phyloP scores from a whole-genome alignment of 257 asterid species.

The Eucommia ulmoides region DNA sequence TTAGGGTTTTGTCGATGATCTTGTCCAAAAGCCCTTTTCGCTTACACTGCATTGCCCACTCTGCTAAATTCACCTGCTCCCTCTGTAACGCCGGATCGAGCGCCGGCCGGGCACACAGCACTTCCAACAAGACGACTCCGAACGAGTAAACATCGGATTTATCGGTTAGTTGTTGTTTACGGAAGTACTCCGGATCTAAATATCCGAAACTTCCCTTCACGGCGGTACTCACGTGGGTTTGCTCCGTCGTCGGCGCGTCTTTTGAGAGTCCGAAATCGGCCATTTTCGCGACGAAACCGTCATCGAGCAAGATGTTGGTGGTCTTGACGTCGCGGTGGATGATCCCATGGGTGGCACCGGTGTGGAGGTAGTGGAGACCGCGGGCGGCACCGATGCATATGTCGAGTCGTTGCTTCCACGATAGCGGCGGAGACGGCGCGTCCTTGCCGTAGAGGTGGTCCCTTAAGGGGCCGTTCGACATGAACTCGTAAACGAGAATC shows the following conservation, averaged over 20 bases:
- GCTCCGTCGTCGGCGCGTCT: constrained; percentile 45
- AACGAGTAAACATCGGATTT: constrained; percentile 90
- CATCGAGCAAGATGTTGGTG: constrained; percentile 75
- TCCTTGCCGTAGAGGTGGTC: constrained; percentile 67
- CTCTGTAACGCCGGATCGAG: constrained; percentile 67
- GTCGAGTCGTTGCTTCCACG: constrained; percentile 82
- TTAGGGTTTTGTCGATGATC: constrained; percentile 64
- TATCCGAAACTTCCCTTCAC: constrained; percentile 97
- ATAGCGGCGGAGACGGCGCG: constrained; percentile 25
- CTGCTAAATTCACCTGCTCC: constrained; percentile 91
- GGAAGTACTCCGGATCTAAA: constrained; percentile 79
- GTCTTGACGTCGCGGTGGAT: constrained; percentile 88
- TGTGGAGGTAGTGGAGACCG: constrained; percentile 83
- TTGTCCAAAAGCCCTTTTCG: constrained; percentile 65
- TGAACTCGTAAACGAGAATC: constrained; percentile 85
- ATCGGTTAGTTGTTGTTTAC: constrained; percentile 76
- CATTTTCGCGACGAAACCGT: constrained; percentile 66
- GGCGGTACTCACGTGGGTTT: constrained; percentile 81
- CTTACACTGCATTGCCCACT: constrained; percentile 96
- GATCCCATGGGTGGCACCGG: constrained; percentile 78
- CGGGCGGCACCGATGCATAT: constrained; percentile 90
- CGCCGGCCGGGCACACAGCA: constrained; percentile 71
- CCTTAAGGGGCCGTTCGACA: constrained; percentile 75
- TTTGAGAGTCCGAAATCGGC: constrained; percentile 92
- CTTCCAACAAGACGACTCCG: constrained; percentile 70